Percentiles rank a stretch among this genome's conserved stretches.
These are phyloP conservation scores for Acacia acuminata DNA, from an alignment of 306 rosid genomes.

Conservation along the genomic window DNA sequence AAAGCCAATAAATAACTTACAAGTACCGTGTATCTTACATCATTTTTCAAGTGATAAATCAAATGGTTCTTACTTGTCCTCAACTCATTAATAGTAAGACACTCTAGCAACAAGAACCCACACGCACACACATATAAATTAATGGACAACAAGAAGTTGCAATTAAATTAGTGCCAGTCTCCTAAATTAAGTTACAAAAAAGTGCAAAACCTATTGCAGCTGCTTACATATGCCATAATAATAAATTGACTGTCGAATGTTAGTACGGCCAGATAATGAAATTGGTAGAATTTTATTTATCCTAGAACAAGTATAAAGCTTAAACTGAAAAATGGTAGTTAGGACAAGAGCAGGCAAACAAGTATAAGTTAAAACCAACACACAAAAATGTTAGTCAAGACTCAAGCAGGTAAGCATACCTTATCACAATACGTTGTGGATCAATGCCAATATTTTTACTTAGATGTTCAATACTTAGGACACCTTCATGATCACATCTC, in stretches of 20 bases:
- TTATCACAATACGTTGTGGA: slow-evolving; percentile 9
- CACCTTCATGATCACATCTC: slow-evolving; percentile 38
- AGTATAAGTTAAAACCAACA: not conserved
- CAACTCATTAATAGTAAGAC: not conserved
- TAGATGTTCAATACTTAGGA: slow-evolving; percentile 52
- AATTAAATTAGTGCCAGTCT: not conserved
- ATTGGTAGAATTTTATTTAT: not conserved
- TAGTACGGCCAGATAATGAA: not conserved
- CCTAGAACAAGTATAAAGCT: not conserved
- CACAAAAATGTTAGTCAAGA: not conserved
- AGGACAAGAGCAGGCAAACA: not conserved
- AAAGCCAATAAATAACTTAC: not conserved
- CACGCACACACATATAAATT: not conserved
- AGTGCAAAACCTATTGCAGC: not conserved
- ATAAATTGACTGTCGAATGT: not conserved
- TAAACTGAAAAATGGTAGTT: not conserved
- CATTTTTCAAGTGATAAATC: not conserved
- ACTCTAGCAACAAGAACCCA: not conserved
- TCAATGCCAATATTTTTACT: slow-evolving; percentile 47
- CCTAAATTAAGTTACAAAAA: not conserved
- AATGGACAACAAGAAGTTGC: not conserved
- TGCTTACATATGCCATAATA: not conserved
- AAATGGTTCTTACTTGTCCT: not conserved
- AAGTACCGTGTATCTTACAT: not conserved
- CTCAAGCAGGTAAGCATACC: slow-evolving; percentile 23